Evolutionary conservation across 345 rosid genomes (phyloP), one percentile per base, ranked within the genome.

Genomic region (Ceriops tagal): DNA sequence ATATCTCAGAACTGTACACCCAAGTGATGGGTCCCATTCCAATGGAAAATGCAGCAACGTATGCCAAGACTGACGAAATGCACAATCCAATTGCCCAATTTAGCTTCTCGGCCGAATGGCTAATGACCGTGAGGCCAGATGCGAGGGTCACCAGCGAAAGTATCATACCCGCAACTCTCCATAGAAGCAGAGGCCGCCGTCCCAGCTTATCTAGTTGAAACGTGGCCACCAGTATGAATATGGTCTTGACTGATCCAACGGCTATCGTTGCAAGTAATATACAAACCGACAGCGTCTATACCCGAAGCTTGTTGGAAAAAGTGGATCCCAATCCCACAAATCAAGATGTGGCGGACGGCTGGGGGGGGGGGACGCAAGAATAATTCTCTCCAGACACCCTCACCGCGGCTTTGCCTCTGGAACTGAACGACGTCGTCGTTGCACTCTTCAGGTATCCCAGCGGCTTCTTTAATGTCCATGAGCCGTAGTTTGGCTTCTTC

Each of bases 1-100:
- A 65, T 37, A 71, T 76, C 75, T 76, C 79, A 15, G 75, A 71
- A 74, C 68, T 76, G 69, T 76, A 76, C 13, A 76, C 75, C 71
- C 75, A 76, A 10, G 75, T 52, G 59, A 76, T 67, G 15, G 79
- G 79, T 2, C 79, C 79, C 60, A 71, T 32, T 22, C 79, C 79
- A 4, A 76, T 76, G 8, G 79, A 71, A 64, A 71, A 76, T 0
- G 61, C 55, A 1, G 72, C 71, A 18, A 61, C 71, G 63, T 5
- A 66, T 6, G 73, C 8, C 26, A 71, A 8, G 9, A 65, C 79
- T 35, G 47, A 60, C 6, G 75, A 39, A 21, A 71, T 67, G 69
- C 79, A 60, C 63, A 76, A 39, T 3, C 24, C 75, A 18, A 76
- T 22, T 2, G 79, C 79, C 79, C 79, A 76, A 55, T 53, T 62